Evolutionary conservation across 192 early-diverging fungal species (phyloP), one percentile per base, ranked within the genome.

Genomic region (Lunasporangiospora selenospora): DNA sequence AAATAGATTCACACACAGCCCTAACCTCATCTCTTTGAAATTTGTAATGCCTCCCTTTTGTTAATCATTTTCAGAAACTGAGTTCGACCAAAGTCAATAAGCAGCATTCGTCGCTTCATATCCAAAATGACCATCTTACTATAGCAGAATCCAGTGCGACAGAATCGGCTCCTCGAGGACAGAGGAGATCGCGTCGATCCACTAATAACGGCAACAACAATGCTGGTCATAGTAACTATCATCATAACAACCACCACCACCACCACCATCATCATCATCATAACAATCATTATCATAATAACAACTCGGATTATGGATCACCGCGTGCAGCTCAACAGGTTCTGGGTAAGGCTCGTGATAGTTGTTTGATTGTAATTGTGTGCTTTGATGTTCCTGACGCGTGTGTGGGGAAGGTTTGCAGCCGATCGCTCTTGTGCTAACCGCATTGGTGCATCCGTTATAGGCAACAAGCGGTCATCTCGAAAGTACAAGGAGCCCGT

Each of bases 241-340:
- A n/a, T n/a, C n/a, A n/a, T n/a, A n/a, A n/a, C n/a, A n/a, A n/a
- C n/a, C 48, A 34, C 34, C 37, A 39, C 18, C 19, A 48, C 36
- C 36, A 56, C 21, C 46, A 44, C 49, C 34, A 71, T 33, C 40
- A 60, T 42, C 45, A 36, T 59, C 38, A 47, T 21, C n/a, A n/a
- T 21, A 47, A 46, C 12, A 46, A 19, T 7, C 51, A 67, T 40
- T 46, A 34, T 39, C 53, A 62, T 36, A 62, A 71, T 31, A 62
- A 71, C 38, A 62, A 32, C 39, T 71, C 67, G 0, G 67, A 71
- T 21, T 62, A 71, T 57, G 67, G 67, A 10, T 71, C 67, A 3
- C 67, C 67, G 0, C 31, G 59, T n/a, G 32, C 42, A 11, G 19
- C 59, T 10, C 40, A 71, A 33, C 60, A 62, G 26, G n/a, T n/a